phyloP scores from a whole-genome alignment of 2,329 filamentous ascomycete genomes.

The Monilinia fructigena region DNA sequence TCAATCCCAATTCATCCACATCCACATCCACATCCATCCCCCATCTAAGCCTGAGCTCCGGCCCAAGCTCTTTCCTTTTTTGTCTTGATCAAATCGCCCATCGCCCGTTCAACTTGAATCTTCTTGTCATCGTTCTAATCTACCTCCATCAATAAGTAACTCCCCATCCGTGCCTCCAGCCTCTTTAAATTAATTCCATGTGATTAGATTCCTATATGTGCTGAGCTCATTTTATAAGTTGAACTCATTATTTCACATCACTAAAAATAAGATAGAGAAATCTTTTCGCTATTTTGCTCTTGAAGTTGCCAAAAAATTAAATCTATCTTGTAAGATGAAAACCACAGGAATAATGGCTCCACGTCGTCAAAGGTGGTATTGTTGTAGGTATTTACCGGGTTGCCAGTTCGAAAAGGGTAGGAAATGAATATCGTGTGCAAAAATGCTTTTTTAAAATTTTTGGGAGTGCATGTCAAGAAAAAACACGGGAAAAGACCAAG shows the following conservation, averaged over 20 bases:
- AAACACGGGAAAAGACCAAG: slow-evolving; percentile 37
- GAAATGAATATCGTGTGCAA: slow-evolving; percentile 39
- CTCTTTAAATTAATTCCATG: slow-evolving; percentile 28
- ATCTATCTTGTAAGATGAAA: slow-evolving; percentile 23
- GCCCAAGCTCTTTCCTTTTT: not conserved
- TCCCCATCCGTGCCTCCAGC: slow-evolving; percentile 28
- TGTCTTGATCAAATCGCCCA: slow-evolving; percentile 1
- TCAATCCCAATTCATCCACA: slow-evolving; percentile 27
- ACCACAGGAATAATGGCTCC: slow-evolving; percentile 24
- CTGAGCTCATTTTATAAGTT: not conserved
- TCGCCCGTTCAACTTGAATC: slow-evolving; percentile 15
- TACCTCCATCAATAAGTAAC: slow-evolving; percentile 37
- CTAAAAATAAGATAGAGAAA: slow-evolving; percentile 21
- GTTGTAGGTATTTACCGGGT: slow-evolving; percentile 39
- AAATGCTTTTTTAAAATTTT: slow-evolving; percentile 32
- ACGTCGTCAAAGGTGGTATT: slow-evolving; percentile 37
- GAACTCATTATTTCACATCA: slow-evolving; percentile 22
- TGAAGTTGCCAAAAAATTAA: slow-evolving; percentile 17
- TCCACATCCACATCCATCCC: slow-evolving; percentile 34
- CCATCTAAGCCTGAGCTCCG: slow-evolving; percentile 13
- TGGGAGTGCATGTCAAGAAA: slow-evolving; percentile 32
- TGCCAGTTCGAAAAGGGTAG: slow-evolving; percentile 39
- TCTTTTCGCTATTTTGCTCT: slow-evolving; percentile 12
- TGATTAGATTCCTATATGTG: slow-evolving; percentile 29
- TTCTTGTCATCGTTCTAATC: slow-evolving; percentile 24